Conservation (phyloP, 768 basidiomycete species). For the Thelephora ganbajun region DNA sequence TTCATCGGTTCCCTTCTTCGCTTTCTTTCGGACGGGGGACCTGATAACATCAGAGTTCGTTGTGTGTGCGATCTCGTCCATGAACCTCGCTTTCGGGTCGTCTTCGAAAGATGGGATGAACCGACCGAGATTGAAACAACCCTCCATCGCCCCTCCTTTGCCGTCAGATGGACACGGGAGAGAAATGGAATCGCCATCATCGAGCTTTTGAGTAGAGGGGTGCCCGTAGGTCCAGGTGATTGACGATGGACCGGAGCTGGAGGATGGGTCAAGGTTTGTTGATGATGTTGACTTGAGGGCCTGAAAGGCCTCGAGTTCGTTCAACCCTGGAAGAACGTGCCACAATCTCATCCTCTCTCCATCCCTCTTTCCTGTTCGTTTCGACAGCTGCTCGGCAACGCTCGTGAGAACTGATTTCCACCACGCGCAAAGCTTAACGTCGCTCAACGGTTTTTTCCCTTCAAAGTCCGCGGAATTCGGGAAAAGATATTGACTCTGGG, state of each 20-base stretch:
- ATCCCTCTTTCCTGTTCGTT: slow-evolving; percentile 11
- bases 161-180: slow-evolving; percentile 31
- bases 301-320: slow-evolving; percentile 49
- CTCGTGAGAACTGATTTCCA: slow-evolving; percentile 69
- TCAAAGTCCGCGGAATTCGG: slow-evolving; percentile 64
- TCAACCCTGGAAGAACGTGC: slow-evolving; percentile 61
- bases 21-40: slow-evolving; percentile 43
- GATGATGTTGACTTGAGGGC: slow-evolving; percentile 29
- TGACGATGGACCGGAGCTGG: slow-evolving; percentile 5
- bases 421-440: slow-evolving; percentile 78
- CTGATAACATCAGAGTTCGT: slow-evolving; percentile 42
- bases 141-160: slow-evolving; percentile 15
- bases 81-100: slow-evolving; percentile 88
- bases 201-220: slow-evolving; percentile 37
- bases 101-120: slow-evolving; percentile 90
- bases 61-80: slow-evolving; percentile 79
- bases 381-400: slow-evolving; percentile 30
- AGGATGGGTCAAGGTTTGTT: slow-evolving; percentile 4
- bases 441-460: slow-evolving; percentile 63
- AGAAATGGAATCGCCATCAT: slow-evolving; percentile 12
- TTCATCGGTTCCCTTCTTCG: slow-evolving; percentile 9
- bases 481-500: slow-evolving; percentile 88
- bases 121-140: slow-evolving; percentile 40
- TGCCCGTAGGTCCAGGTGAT: slow-evolving; percentile 64
- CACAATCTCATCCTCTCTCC: slow-evolving; percentile 27